Conservation (phyloP, 768 basidiomycete genomes). For the Mycena polygramma region DNA sequence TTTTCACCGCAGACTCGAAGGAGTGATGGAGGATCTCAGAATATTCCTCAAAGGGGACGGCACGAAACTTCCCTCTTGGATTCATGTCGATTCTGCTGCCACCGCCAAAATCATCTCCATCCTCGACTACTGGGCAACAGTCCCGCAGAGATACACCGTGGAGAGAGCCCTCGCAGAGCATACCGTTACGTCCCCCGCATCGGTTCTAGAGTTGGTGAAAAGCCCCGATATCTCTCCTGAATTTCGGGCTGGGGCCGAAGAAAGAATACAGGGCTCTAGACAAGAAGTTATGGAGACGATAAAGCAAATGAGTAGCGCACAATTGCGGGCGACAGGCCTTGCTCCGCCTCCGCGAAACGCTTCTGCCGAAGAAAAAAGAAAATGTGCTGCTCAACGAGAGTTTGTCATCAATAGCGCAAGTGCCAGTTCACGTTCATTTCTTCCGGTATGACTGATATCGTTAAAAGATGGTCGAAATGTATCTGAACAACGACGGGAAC, state of each 20-base stretch:
- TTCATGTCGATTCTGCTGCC: constrained; percentile 15
- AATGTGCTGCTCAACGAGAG: not conserved
- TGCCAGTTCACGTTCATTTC: not conserved
- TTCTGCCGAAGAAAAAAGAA: constrained; percentile 2
- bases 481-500: constrained; percentile 13
- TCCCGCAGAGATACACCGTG: constrained; percentile 1
- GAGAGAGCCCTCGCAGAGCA: not conserved
- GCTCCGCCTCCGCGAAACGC: constrained; percentile 12
- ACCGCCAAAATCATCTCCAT: not conserved
- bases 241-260: constrained; percentile 7
- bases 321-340: not conserved
- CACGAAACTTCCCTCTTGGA: constrained; percentile 12
- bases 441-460: not conserved
- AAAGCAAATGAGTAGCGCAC: not conserved
- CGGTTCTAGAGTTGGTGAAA: not conserved
- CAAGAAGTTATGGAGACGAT: constrained; percentile 9
- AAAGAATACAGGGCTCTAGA: not conserved
- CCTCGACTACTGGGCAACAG: constrained; percentile 12
- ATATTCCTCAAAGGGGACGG: constrained; percentile 3
- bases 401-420: not conserved
- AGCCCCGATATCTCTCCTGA: constrained; percentile 10
- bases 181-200: constrained; percentile 1
- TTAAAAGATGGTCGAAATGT: constrained; percentile 6
- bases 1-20: constrained; percentile 5
- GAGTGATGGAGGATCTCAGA: constrained; percentile 19